Conservation (phyloP, 768 basidiomycete genomes). For the Pleurotus cornucopiae region DNA sequence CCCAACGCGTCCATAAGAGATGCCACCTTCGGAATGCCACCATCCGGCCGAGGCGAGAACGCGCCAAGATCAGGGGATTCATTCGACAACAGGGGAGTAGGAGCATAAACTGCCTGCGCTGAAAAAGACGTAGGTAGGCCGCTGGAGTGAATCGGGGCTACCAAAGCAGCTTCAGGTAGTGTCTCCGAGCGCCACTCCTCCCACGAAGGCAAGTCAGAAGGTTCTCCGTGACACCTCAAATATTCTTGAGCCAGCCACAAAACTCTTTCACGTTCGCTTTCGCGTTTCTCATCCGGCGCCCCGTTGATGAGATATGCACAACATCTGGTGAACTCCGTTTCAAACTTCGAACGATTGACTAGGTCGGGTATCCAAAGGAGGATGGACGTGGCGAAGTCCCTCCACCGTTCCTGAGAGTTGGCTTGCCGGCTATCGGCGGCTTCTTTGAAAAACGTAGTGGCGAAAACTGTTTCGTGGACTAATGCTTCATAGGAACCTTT, state of each 20-base stretch:
- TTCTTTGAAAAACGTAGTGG: constrained; percentile 41
- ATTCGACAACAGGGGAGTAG: constrained; percentile 39
- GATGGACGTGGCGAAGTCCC: constrained; percentile 58
- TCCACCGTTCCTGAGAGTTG: constrained; percentile 40
- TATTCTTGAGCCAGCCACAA: constrained; percentile 68
- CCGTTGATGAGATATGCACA: constrained; percentile 63
- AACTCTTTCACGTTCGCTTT: constrained; percentile 41
- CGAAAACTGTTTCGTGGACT: constrained; percentile 78
- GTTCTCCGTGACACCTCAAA: constrained; percentile 48
- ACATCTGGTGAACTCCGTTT: constrained; percentile 65
- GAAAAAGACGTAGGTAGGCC: constrained; percentile 42
- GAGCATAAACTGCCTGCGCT: constrained; percentile 47
- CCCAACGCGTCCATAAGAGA: constrained; percentile 46
- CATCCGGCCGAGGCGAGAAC: constrained; percentile 52
- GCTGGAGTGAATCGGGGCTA: constrained; percentile 13
- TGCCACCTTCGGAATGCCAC: constrained; percentile 26
- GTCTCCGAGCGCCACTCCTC: constrained; percentile 50
- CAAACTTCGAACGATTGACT: constrained; percentile 53
- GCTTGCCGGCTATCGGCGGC: constrained; percentile 10
- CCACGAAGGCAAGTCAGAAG: constrained; percentile 53
- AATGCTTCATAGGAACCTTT: constrained; percentile 78
- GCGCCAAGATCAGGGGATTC: constrained; percentile 44
- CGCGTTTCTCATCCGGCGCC: constrained; percentile 37
- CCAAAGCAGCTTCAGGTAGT: constrained; percentile 36
- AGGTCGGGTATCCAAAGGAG: constrained; percentile 58